These are phyloP conservation scores for Hawksworthiomyces lignivorus DNA, from an alignment of 2,329 filamentous ascomycete species.

Conservation along the genomic window DNA sequence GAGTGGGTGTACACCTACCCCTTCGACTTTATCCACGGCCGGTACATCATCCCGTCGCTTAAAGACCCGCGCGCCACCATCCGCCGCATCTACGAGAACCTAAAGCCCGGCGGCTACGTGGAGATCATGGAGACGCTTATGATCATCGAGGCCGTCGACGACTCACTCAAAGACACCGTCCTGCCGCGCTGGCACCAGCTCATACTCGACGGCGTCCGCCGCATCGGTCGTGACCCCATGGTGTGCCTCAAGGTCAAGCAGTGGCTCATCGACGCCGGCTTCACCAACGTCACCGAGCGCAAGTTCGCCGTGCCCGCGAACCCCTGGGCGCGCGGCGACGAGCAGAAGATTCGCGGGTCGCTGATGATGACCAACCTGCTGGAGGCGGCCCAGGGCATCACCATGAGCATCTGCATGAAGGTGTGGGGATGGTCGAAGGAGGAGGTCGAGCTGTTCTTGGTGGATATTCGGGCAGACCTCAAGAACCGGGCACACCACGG, in stretches of 20 bases:
- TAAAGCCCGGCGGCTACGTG: slow-evolving; percentile 32
- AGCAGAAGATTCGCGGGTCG: slow-evolving; percentile 19
- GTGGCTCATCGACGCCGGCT: slow-evolving; percentile 26
- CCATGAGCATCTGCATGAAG: slow-evolving; percentile 19
- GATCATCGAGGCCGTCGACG: slow-evolving; percentile 19
- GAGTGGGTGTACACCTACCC: slow-evolving; percentile 40
- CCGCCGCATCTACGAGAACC: slow-evolving; percentile 33
- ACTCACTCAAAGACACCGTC: slow-evolving; percentile 22
- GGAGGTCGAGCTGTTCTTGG: slow-evolving; percentile 18
- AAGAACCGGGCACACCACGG: slow-evolving; percentile 14
- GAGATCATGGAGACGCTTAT: slow-evolving; percentile 28
- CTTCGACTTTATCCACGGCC: slow-evolving; percentile 48
- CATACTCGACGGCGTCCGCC: slow-evolving; percentile 17
- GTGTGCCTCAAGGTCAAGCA: slow-evolving; percentile 17
- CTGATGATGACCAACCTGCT: slow-evolving; percentile 21
- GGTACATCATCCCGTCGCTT: slow-evolving; percentile 12
- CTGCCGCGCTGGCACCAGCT: slow-evolving; percentile 21
- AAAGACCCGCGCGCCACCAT: slow-evolving; percentile 19
- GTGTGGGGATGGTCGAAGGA: slow-evolving; percentile 19
- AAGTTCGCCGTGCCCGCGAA: slow-evolving; percentile 25
- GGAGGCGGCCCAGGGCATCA: slow-evolving; percentile 18
- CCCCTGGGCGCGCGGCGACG: slow-evolving; percentile 22
- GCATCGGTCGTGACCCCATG: slow-evolving; percentile 19
- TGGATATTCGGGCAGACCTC: slow-evolving; percentile 15
- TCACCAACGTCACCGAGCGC: slow-evolving; percentile 24